Percentiles rank a stretch among this genome's conserved stretches.
These are phyloP conservation scores for Cinnamomum chago DNA, from an alignment of 164 flowering plant genomes.

Conservation along the genomic window DNA sequence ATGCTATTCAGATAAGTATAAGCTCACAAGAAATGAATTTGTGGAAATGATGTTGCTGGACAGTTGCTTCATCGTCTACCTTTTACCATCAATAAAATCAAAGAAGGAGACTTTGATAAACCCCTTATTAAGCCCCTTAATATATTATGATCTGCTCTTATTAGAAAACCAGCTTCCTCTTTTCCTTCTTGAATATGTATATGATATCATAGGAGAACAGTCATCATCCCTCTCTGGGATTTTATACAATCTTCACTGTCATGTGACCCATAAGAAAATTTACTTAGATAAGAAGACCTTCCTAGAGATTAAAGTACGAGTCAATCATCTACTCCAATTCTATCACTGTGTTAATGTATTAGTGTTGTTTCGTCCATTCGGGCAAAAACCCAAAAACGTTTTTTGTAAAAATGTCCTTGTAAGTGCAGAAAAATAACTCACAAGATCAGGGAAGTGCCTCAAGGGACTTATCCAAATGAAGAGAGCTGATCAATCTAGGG, in stretches of 20 bases:
- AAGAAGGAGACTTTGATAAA: neutral
- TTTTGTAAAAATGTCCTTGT: no score
- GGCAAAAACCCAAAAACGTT: no score
- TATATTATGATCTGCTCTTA: neutral
- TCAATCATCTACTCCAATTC: no score
- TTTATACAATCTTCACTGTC: neutral
- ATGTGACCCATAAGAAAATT: no score
- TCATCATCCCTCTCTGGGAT: neutral
- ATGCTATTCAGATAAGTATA: slow-evolving; percentile 42
- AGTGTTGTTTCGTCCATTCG: no score
- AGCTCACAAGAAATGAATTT: slow-evolving; percentile 28
- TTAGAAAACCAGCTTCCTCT: slow-evolving; percentile 10
- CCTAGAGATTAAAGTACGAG: no score
- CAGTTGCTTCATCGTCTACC: slow-evolving; percentile 10
- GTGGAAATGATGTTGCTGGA: slow-evolving; percentile 12
- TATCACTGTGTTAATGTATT: no score
- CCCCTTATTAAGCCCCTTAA: neutral
- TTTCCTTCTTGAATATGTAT: neutral
- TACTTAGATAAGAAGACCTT: no score
- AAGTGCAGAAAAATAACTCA: no score
- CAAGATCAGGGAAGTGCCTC: no score
- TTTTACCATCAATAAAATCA: neutral
- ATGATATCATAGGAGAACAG: neutral
- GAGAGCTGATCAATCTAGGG: no score
- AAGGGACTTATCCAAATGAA: no score